Conservation (phyloP, 495 filamentous ascomycete genomes). For the Daldinia decipiens region DNA sequence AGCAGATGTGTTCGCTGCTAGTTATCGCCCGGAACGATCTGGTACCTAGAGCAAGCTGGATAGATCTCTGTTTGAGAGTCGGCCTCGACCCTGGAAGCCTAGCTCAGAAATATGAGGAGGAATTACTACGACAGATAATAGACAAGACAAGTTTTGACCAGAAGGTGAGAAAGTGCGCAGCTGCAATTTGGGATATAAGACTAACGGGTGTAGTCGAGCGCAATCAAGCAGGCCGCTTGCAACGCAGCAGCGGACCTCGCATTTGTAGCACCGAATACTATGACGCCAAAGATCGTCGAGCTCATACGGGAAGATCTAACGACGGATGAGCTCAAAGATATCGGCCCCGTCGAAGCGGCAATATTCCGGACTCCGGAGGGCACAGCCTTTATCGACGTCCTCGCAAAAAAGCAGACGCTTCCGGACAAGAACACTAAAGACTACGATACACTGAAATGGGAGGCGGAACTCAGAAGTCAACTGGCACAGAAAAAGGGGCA, state of each 20-base stretch:
- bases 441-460: conserved; percentile 96
- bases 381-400: conserved; percentile 86
- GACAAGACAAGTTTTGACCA: conserved; percentile 57
- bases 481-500: conserved; percentile 91
- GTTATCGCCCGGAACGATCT: conserved; percentile 82
- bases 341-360: conserved; percentile 87
- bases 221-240: conserved; percentile 75
- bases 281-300: conserved; percentile 78
- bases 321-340: conserved; percentile 67
- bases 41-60: conserved; percentile 84
- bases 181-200: not conserved
- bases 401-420: conserved; percentile 78
- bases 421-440: conserved; percentile 87
- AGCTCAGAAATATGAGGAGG: conserved; percentile 62
- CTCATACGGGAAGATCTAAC: conserved; percentile 78
- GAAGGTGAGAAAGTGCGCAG: conserved; percentile 50
- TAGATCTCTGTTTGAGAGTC: conserved; percentile 80
- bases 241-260: conserved; percentile 86
- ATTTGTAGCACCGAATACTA: conserved; percentile 87
- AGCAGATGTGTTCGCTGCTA: conserved; percentile 76
- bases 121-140: conserved; percentile 60
- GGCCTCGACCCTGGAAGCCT: conserved; percentile 84
- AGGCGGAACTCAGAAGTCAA: conserved; percentile 88
- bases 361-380: conserved; percentile 91
- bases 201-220: conserved; percentile 48